Percentiles rank a stretch among this genome's conserved stretches.
phyloP scores from a whole-genome alignment of 768 basidiomycete genomes.

The Lactifluus rugatus region DNA sequence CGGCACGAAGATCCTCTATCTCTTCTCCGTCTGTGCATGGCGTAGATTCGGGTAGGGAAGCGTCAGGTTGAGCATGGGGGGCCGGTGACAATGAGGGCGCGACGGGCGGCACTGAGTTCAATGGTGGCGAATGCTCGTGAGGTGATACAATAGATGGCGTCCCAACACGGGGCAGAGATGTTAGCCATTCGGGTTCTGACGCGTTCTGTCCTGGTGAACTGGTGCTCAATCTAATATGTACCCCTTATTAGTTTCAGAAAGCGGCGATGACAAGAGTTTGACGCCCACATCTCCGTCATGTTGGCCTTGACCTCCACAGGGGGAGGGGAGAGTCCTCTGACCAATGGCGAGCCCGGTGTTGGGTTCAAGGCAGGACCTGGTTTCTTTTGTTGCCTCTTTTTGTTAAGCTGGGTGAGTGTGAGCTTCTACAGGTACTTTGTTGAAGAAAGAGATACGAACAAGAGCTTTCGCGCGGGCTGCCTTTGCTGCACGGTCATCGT shows the following conservation, averaged over 20 bases:
- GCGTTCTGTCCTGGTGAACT: conserved; percentile 26
- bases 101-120: conserved; percentile 26
- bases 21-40: conserved; percentile 19
- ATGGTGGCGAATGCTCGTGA: conserved; percentile 19
- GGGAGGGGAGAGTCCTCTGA: conserved; percentile 23
- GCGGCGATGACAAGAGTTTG: not conserved
- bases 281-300: conserved; percentile 55
- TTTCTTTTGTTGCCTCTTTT: conserved; percentile 71
- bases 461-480: conserved; percentile 77
- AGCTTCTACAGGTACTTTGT: not conserved
- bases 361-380: conserved; percentile 30
- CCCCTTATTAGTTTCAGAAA: not conserved
- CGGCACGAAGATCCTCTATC: conserved; percentile 24
- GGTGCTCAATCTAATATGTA: conserved; percentile 33
- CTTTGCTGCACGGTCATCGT: conserved; percentile 72
- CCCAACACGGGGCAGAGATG: conserved; percentile 42
- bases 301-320: conserved; percentile 38
- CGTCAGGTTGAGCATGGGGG: not conserved
- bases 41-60: conserved; percentile 21
- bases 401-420: conserved; percentile 54
- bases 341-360: conserved; percentile 35
- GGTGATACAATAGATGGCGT: conserved; percentile 24
- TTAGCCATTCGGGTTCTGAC: conserved; percentile 45
- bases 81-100: conserved; percentile 8
- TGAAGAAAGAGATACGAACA: conserved; percentile 34